Evolutionary conservation across 495 filamentous ascomycete genomes (phyloP), one percentile per base, ranked within the genome.

Genomic region (Cercophora scortea): DNA sequence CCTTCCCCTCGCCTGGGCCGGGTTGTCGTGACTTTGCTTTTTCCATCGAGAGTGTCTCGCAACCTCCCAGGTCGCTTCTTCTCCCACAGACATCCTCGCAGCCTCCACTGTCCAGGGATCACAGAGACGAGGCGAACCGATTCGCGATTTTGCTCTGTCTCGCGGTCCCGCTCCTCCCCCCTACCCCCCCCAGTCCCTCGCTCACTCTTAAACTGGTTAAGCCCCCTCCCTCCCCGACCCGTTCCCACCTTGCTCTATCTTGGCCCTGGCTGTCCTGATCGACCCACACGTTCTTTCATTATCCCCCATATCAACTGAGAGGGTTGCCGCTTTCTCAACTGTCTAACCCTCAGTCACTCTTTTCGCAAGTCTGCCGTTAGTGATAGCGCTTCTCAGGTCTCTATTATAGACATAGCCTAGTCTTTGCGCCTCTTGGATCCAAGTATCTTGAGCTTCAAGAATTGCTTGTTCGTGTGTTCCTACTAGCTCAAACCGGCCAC

Each of bases 261-360:
- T 57, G 56, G 56, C 52, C 42, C 50, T 49, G 52, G 47, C 25
- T 49, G 61, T 9, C 50, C 49, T 57, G 40, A 50, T 57, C 47
- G 51, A 57, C 54, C 61, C 61, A 66, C 58, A 64, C 65, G 47
- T 51, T 66, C 65, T 63, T 66, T 66, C 57, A 60, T 48, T 38
- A 34, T 50, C 47, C 55, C 49, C 42, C 47, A 52, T 51, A 54
- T 45, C 50, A 53, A 49, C 45, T 42, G 19, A 45, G 53, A 52
- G 52, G 41, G 25, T 53, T 45, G 36, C 52, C 50, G 15, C 39
- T 25, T 19, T 54, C 51, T 56, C 46, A 45, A 39, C 47, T 50
- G 56, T 59, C 70, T 67, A 50, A 70, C 67, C 68, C 55, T 54
- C 61, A 75, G 73, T 76, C 71, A 44, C 65, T 76, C 73, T 57